These are phyloP conservation scores for Paradendryphiella salina DNA, from an alignment of 2,329 filamentous ascomycete species.

Conservation along the genomic window DNA sequence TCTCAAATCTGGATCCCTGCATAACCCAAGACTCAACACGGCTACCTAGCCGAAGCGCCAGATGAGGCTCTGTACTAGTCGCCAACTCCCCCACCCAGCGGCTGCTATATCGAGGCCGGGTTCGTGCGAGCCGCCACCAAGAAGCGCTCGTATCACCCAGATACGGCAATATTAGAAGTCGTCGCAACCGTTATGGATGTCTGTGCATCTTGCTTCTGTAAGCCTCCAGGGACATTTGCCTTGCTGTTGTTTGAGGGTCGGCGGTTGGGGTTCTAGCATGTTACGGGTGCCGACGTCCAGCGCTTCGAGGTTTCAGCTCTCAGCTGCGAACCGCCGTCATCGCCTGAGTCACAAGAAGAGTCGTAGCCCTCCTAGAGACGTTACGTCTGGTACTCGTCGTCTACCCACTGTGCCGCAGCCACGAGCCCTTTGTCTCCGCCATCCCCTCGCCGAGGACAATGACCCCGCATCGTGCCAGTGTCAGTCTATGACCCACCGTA, in stretches of 20 bases:
- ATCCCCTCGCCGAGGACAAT: not conserved
- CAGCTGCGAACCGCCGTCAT: constrained; percentile 6
- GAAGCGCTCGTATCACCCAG: constrained; percentile 37
- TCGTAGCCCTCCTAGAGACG: constrained; percentile 4
- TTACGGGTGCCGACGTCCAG: constrained; percentile 2
- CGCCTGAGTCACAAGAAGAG: constrained; percentile 8
- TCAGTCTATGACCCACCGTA: not conserved
- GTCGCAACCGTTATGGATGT: constrained; percentile 17
- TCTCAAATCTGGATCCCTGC: constrained; percentile 15
- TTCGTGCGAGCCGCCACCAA: constrained; percentile 24
- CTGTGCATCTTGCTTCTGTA: constrained; percentile 1
- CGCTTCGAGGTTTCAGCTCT: constrained; percentile 28
- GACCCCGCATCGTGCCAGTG: not conserved
- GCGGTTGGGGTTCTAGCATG: constrained; percentile 1
- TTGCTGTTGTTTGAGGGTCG: constrained; percentile 16
- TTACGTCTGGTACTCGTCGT: not conserved
- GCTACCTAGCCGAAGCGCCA: constrained; percentile 23
- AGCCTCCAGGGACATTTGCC: constrained; percentile 11
- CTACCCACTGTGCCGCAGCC: not conserved
- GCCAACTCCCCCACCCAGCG: constrained; percentile 22
- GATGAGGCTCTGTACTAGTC: constrained; percentile 38
- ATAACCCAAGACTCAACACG: not conserved
- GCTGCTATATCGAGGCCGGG: constrained; percentile 30
- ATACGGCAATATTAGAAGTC: constrained; percentile 22
- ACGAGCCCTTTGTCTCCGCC: not conserved